Evolutionary conservation across 768 basidiomycete species (phyloP), one percentile per base, ranked within the genome.

Genomic region (Tricholoma saponaceum): DNA sequence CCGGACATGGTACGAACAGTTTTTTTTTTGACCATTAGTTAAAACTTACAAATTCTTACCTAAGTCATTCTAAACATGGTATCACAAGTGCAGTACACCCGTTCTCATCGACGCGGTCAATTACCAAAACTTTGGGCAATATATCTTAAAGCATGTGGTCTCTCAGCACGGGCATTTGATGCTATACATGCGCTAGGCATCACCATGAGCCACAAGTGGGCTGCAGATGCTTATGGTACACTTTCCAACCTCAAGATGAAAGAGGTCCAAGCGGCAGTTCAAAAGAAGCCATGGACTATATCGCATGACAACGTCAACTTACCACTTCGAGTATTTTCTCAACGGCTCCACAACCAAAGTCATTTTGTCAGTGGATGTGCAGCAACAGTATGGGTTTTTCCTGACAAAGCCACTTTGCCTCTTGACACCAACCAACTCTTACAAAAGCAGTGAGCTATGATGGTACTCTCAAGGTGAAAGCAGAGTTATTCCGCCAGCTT

Each of bases 291-390:
- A 8, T 66, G 59, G 58, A 22, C 47, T 16, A 55, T 67, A 3
- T 39, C 60, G 0, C 64, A 67, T 44, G 62, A 69, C 55, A 69
- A 69, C 32, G 41, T 63, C 35, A 59, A 67, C 41, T 28, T 69
- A 5, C 58, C 65, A 13, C 51, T 66, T n/a, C 58, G 56, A n/a
- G 65, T 67, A 2, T 69, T 65, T 50, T 66, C 62, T 5, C 67
- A 69, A 51, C 55, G 61, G 10, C 35, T 66, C 0, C n/a, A 65
- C 35, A 64, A 69, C 51, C 60, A 67, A 47, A 63, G 62, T 22
- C 61, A 66, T 33, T 68, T 67, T 49, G 46, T 59, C 30, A 66
- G 60, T 58, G 68, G 67, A 0, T 60, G 56, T 37, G 68, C 68
- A 4, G 56, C 52, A 1, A 69, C 67, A 1, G 46, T 69, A 0